phyloP scores from a whole-genome alignment of 805 yeast genomes.

The Schizosaccharomyces osmophilus region DNA sequence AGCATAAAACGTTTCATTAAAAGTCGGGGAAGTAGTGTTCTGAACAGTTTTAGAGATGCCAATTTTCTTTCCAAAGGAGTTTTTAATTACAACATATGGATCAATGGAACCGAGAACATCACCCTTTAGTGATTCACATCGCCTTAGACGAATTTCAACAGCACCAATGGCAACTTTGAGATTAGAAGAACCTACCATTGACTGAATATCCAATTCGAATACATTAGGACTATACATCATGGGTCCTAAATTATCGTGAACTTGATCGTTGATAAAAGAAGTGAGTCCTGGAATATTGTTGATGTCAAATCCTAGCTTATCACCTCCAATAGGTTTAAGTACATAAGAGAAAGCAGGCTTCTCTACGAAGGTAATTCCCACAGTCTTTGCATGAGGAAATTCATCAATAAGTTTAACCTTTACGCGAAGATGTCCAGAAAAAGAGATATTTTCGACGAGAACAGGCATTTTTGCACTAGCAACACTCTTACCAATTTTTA shows the following conservation, averaged over 20 bases:
- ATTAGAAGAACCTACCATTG: conserved; percentile 62
- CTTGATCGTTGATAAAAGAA: conserved; percentile 62
- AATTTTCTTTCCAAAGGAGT: conserved; percentile 20
- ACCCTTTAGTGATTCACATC: conserved; percentile 42
- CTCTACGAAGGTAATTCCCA: conserved; percentile 60
- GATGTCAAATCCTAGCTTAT: conserved; percentile 67
- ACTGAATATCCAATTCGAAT: conserved; percentile 79
- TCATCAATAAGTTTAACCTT: conserved; percentile 72
- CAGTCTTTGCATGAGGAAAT: conserved; percentile 83
- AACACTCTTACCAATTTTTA: conserved; percentile 54
- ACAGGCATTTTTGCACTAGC: conserved; percentile 42
- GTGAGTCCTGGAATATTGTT: conserved; percentile 70
- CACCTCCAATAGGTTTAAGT: conserved; percentile 55
- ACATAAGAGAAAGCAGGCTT: conserved; percentile 77
- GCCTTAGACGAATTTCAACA: conserved; percentile 38
- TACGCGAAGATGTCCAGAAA: conserved; percentile 49
- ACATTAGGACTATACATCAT: conserved; percentile 74
- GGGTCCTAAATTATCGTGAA: conserved; percentile 69
- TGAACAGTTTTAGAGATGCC: conserved; percentile 45
- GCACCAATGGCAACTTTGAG: conserved; percentile 70
- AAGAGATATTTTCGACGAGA: conserved; percentile 53
- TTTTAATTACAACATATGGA: conserved; percentile 56
- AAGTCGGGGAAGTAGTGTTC: conserved; percentile 48
- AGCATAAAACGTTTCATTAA: conserved; percentile 58
- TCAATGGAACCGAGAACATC: conserved; percentile 58